Conservation (phyloP, 2,329 filamentous ascomycete genomes). For the Sclerotinia subarctica region DNA sequence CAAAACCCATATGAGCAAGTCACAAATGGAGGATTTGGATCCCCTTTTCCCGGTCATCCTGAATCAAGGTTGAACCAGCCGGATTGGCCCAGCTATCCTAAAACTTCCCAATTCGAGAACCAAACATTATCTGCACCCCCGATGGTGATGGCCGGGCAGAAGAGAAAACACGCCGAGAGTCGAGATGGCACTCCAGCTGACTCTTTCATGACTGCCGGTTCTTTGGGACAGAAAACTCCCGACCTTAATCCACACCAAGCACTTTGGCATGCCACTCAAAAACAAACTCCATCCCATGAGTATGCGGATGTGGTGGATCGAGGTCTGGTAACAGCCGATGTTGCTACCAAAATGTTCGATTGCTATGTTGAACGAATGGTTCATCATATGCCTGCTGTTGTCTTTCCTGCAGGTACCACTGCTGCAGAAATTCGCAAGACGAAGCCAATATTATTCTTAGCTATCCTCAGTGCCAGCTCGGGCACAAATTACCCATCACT, state of each 20-base stretch:
- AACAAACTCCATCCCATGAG: constrained; percentile 31
- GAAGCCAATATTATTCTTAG: constrained; percentile 67
- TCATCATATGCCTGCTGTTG: constrained; percentile 59
- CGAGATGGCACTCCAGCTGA: constrained; percentile 22
- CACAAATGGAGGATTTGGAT: constrained; percentile 35
- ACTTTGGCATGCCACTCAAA: constrained; percentile 8
- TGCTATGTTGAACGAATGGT: constrained; percentile 60
- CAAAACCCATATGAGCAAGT: constrained; percentile 38
- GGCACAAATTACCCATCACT: constrained; percentile 50
- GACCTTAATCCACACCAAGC: constrained; percentile 4
- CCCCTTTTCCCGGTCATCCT: constrained; percentile 28
- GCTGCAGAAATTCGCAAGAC: constrained; percentile 54
- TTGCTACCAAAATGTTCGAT: constrained; percentile 53
- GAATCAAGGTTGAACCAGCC: constrained; percentile 26
- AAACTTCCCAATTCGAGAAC: constrained; percentile 31
- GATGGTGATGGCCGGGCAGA: constrained; percentile 39
- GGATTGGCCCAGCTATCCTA: constrained; percentile 34
- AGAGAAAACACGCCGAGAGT: constrained; percentile 37
- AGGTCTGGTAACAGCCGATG: constrained; percentile 54
- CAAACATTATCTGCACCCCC: constrained; percentile 32
- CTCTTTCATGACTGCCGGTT: constrained; percentile 17
- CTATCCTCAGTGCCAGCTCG: constrained; percentile 61
- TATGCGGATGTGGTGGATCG: constrained; percentile 51
- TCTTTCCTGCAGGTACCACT: constrained; percentile 54
- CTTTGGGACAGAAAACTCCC: constrained; percentile 13